Evolutionary conservation across 2,329 filamentous ascomycete genomes (phyloP).

Genomic region (Lizonia empirigonia): DNA sequence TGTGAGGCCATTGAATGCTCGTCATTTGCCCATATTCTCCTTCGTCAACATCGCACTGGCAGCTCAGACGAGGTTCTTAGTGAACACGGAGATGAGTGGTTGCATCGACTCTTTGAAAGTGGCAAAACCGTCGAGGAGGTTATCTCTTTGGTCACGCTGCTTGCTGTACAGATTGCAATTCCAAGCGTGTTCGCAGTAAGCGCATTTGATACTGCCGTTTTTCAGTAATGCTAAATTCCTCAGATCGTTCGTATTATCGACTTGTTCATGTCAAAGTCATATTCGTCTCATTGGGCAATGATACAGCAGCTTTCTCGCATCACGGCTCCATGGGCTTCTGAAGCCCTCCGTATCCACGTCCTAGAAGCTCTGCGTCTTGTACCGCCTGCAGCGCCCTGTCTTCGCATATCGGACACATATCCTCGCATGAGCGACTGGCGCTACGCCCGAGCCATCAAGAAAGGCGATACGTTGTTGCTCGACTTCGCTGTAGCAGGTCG

Average conservation of each 20-base stretch:
- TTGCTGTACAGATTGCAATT: background rate
- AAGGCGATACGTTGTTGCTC: constrained; percentile 11
- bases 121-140: background rate
- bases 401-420: constrained; percentile 6
- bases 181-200: background rate
- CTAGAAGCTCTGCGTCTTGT: background rate
- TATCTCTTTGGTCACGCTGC: background rate
- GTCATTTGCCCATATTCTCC: constrained; percentile 67
- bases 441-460: constrained; percentile 2
- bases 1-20: background rate
- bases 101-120: background rate
- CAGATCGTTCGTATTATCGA: background rate
- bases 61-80: background rate
- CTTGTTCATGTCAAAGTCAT: background rate
- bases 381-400: background rate
- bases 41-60: constrained; percentile 68
- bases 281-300: background rate
- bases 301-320: background rate
- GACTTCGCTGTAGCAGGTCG: constrained; percentile 13
- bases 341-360: background rate
- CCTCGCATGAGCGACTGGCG: constrained; percentile 6
- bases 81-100: background rate
- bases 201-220: background rate
- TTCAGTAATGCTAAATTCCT: background rate
- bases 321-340: background rate